A percentile compares a stretch with the other conserved stretches of the same genome.
Evolutionary conservation across 2,329 filamentous ascomycete species (phyloP).

Genomic region (Penicillium sp.): DNA sequence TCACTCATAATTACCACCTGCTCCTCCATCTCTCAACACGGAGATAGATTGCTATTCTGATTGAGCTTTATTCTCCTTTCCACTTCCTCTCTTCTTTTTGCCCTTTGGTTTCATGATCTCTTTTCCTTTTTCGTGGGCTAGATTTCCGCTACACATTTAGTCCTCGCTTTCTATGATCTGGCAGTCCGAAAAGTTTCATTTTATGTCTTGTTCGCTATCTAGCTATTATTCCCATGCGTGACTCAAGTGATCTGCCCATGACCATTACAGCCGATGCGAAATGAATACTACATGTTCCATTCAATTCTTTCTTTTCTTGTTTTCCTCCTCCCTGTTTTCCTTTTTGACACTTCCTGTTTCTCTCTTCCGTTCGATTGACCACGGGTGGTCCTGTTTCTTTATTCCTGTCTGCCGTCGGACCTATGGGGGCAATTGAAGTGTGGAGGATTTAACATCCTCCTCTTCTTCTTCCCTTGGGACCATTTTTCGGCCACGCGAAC

Average conservation of each 20-base stretch:
- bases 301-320: conserved; percentile 7
- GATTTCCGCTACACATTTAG: conserved; percentile 32
- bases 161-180: conserved; percentile 35
- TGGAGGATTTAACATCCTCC: background rate
- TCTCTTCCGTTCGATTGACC: conserved; percentile 11
- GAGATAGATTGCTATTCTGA: conserved; percentile 11
- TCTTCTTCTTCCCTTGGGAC: background rate
- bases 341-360: background rate
- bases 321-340: conserved; percentile 4
- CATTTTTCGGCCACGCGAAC: conserved; percentile 8
- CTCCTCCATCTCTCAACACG: background rate
- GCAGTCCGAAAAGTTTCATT: conserved; percentile 40
- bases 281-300: conserved; percentile 27
- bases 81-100: conserved; percentile 19
- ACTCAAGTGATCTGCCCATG: conserved; percentile 36
- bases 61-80: conserved; percentile 13
- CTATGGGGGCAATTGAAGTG: conserved; percentile 1
- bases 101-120: conserved; percentile 31
- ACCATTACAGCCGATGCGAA: conserved; percentile 38
- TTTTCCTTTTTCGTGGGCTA: conserved; percentile 29
- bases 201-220: conserved; percentile 29
- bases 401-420: conserved; percentile 11
- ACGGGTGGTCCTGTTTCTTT: conserved; percentile 17
- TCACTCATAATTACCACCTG: conserved; percentile 8
- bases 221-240: conserved; percentile 37